Evolutionary conservation across 2,329 filamentous ascomycete genomes (phyloP), one percentile per base, ranked within the genome.

Genomic region (Scopulariopsis brevicaulis): DNA sequence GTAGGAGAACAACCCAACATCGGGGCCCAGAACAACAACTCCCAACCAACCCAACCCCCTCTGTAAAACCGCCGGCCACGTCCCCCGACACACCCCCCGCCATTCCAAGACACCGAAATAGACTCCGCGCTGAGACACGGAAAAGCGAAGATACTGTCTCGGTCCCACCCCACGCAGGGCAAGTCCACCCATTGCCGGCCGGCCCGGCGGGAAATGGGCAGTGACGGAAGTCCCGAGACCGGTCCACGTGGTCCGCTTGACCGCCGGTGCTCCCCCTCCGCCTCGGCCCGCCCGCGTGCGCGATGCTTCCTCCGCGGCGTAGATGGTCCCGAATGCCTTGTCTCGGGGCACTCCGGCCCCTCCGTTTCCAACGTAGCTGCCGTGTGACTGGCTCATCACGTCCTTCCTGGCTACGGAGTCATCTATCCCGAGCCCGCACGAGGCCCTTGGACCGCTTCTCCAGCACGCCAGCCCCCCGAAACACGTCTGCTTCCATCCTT

Each of bases 401-500:
- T 46, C 18, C 40, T 6, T 46, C 15, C 18, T 6, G n/a, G 40
- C n/a, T 14, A 15, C 18, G 40, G 40, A n/a, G 2, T 8, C 40
- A n/a, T 46, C 18, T 46, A 46, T 46, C 40, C 40, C 18, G 40
- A 46, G n/a, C 14, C 14, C 7, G 11, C 18, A 46, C n/a, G 40
- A n/a, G 7, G 40, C 14, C 14, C 40, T 46, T 46, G n/a, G 15
- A 43, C 12, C 79, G 63, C 68, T 78, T 78, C 67, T 83, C 80
- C 61, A 82, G 64, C 54, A 73, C 61, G 50, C 81, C 69, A 53
- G 83, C 65, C 34, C 80, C 78, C 60, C 75, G 70, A 69, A 80
- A 83, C 14, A 83, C 14, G 77, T 78, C 59, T 82, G 78, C 64
- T 79, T 80, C 79, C 78, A 83, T 62, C 68, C 71, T 60, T 69